Evolutionary conservation across 2,329 filamentous ascomycete species (phyloP).

Genomic region (Sporothrix mexicana): DNA sequence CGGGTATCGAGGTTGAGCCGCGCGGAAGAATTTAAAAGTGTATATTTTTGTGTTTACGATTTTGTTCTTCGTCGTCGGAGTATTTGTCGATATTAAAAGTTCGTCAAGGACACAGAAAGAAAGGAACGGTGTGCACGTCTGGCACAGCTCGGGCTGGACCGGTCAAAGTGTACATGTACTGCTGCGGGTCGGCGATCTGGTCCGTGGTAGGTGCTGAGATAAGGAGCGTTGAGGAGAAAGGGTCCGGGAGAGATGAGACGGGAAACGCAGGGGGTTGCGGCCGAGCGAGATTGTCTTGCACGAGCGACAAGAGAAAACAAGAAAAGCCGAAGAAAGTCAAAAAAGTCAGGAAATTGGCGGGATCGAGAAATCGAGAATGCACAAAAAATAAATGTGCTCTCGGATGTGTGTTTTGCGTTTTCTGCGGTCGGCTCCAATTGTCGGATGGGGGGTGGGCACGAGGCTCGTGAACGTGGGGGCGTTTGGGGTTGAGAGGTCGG

Average conservation of each 20-base stretch:
- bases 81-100: constrained; percentile 16
- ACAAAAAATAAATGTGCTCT: neutral
- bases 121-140: neutral
- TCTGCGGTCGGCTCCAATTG: constrained; percentile 9
- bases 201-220: constrained; percentile 21
- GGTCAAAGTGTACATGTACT: constrained; percentile 22
- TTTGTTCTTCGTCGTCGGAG: neutral
- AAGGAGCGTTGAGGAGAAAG: neutral
- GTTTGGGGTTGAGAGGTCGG: neutral
- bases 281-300: constrained; percentile 20
- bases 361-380: too few species aligned
- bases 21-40: neutral
- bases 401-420: neutral
- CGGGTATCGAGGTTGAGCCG: constrained; percentile 8
- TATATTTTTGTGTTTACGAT: neutral
- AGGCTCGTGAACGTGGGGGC: constrained; percentile 27
- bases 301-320: neutral
- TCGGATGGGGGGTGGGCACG: neutral
- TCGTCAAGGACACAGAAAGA: neutral
- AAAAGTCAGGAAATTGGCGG: neutral
- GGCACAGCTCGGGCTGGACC: constrained; percentile 11
- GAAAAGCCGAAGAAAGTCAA: neutral
- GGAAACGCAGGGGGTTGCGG: constrained; percentile 23
- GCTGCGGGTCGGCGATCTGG: constrained; percentile 6
- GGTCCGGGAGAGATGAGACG: neutral